These are phyloP conservation scores for Cyclocybe cylindracea DNA, from an alignment of 768 basidiomycete genomes.

Conservation along the genomic window DNA sequence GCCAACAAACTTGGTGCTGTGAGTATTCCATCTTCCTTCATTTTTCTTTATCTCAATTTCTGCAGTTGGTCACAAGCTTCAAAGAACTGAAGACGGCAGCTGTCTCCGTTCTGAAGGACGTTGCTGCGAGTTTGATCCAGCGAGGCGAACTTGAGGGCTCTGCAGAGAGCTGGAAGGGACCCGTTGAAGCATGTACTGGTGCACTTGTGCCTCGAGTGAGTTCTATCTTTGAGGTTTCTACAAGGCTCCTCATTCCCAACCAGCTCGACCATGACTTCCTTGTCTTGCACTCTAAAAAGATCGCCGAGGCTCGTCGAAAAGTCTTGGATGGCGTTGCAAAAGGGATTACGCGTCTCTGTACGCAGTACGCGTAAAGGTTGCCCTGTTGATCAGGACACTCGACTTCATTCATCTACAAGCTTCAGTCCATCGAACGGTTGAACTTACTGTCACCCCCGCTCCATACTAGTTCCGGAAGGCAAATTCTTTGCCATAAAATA, in stretches of 20 bases:
- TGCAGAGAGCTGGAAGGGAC: slow-evolving; percentile 49
- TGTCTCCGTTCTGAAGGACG: slow-evolving; percentile 51
- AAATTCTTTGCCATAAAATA: too few species aligned
- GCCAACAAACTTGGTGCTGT: slow-evolving; percentile 74
- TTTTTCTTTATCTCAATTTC: slow-evolving; percentile 8
- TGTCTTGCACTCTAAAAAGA: slow-evolving; percentile 58
- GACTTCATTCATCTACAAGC: not conserved
- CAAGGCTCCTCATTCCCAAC: slow-evolving; percentile 17
- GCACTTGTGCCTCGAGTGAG: slow-evolving; percentile 37
- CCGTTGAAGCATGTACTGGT: slow-evolving; percentile 49
- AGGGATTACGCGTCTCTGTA: slow-evolving; percentile 58
- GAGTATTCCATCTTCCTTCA: slow-evolving; percentile 23
- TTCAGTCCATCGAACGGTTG: slow-evolving; percentile 2
- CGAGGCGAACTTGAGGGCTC: slow-evolving; percentile 54
- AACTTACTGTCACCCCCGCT: slow-evolving; percentile 7
- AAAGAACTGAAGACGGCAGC: slow-evolving; percentile 63
- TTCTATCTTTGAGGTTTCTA: not conserved
- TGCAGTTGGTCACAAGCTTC: slow-evolving; percentile 65
- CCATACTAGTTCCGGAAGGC: not conserved
- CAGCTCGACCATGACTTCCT: slow-evolving; percentile 71
- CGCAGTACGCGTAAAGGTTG: slow-evolving; percentile 30
- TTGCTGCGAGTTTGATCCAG: slow-evolving; percentile 53
- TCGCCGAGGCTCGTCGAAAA: slow-evolving; percentile 71
- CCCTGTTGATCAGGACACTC: not conserved
- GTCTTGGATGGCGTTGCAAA: slow-evolving; percentile 72